Base-by-base conservation (phyloP, 148 eudicot species). In the Amaranthus palmeri region DNA sequence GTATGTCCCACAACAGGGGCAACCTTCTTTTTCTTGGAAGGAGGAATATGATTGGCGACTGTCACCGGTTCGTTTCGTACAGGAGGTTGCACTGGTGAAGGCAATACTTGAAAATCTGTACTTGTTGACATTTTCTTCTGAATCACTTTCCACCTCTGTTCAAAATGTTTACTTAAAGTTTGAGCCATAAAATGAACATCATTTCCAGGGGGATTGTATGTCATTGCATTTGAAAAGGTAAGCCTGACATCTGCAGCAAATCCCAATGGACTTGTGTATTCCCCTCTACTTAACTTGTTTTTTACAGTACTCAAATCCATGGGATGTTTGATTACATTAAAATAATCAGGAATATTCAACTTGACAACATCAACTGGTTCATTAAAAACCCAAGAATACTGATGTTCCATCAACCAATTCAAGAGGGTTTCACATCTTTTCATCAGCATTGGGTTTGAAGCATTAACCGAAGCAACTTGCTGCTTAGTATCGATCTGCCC, bases 281-380 rank as follows among this genome's bases (percentile, higher is more conserved):
- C 81, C 59, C 92, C 86, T 53, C 87, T 67, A 3, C 46, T 54
- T 54, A 93, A 71, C 83, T 84, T 88, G 25, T 69, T 69, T 75
- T 86, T 91, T 51, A 93, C 76, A 9, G 98, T 93, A 60, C 92
- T 85, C 67, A 93, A 81, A 88, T 93, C 98, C 98, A 91, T 93
- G 3, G 98, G 96, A 82, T 93, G 86, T 84, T 90, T 87, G 62
- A 93, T 93, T 7, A 91, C 85, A 67, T 65, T 82, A 61, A 76
- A 86, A 76, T 93, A 91, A 78, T 93, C 96, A 0, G 92, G 96
- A 60, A 88, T 88, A 14, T 88, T 88, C 80, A 88, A 81, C 79
- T 80, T 77, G 5, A 88, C 87, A 13, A 82, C 85, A 76, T 90
- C 96, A 8, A 93, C 98, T 6, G 96, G 98, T 41, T 79, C 61